Conservation (phyloP, 169 alveolate genomes). For the Miamiensis avidus region DNA sequence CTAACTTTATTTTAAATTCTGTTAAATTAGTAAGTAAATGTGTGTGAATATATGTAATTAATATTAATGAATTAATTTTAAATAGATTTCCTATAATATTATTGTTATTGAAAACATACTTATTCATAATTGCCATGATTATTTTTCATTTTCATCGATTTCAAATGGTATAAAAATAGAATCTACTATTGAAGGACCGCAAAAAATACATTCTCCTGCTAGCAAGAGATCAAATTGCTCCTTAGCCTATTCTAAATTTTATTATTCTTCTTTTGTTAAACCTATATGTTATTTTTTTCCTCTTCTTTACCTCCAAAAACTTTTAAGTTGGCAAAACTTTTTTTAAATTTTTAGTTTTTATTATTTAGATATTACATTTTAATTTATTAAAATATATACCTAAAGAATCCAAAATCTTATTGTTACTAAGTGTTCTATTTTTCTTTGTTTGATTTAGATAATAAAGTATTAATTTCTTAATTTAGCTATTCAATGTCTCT, state of each 20-base stretch:
- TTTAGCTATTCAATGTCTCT: conserved; percentile 18
- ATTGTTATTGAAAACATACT: too few relatives aligned
- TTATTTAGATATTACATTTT: background rate
- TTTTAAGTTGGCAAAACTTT: conserved; percentile 23
- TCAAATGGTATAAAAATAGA: conserved; percentile 32
- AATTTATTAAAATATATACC: background rate
- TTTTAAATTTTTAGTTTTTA: conserved; percentile 5
- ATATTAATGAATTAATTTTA: too few relatives aligned
- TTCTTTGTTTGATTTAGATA: conserved; percentile 9
- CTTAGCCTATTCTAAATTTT: conserved; percentile 20
- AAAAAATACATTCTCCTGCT: conserved; percentile 46
- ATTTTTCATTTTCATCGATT: conserved; percentile 5
- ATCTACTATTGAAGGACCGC: conserved; percentile 51
- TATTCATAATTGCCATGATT: conserved; percentile 15
- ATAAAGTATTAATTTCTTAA: conserved; percentile 23
- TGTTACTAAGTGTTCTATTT: background rate
- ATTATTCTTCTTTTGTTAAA: conserved; percentile 13
- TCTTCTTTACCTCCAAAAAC: conserved; percentile 23
- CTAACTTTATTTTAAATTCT: too few relatives aligned
- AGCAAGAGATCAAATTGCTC: conserved; percentile 26
- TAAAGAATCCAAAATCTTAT: conserved; percentile 28
- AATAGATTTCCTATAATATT: too few relatives aligned
- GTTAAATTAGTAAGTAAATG: too few relatives aligned
- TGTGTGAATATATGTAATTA: too few relatives aligned
- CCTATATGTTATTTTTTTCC: conserved; percentile 22